Evolutionary conservation across 2,329 filamentous ascomycete genomes (phyloP), one percentile per base, ranked within the genome.

Genomic region (Epichloe baconii): DNA sequence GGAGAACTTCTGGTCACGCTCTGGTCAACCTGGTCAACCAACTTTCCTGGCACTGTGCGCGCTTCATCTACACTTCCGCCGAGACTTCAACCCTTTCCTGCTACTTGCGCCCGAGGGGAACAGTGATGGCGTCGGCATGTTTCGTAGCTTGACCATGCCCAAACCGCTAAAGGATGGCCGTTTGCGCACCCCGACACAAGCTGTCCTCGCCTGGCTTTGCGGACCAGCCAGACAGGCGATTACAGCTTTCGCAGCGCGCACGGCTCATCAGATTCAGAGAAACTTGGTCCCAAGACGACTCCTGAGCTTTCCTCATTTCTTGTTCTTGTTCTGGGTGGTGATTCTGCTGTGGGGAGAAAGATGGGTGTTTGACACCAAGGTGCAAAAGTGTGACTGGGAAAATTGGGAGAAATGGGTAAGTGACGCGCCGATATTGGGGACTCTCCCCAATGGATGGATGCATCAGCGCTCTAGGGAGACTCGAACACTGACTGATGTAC

Each of bases 331-430:
- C 44, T 98, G 93, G 91, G 60, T 89, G 41, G 65, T 87, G 21
- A 75, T 86, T 19, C 61, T 98, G 55, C 79, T 93, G 57, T 93
- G 87, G 81, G 89, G 91, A 1, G 93, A 98, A 71, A 76, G 86
- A 53, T 85, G 79, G 67, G 77, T 84, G 37, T 97, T 94, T 66
- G 74, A 77, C 49, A 79, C 78, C 56, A 82, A 78, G 53, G 79
- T 95, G 15, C 72, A 78, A 51, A 75, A 71, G 48, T 98, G 93
- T 67, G 71, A 78, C 50, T 98, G 93, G 93, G 75, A 79, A 37
- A 78, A 78, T 41, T 98, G 93, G 93, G 93, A 98, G 72, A 77
- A 80, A 67, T 98, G 93, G 90, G 89, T 95, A 74, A 62, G 79
- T 60, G 36, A 35, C 14, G 43, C 31, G 31, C 31, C 31, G 31